Percentiles rank a stretch among this genome's conserved stretches.
Conservation (phyloP, 257 asterid genomes). For the Ilex asprella region DNA sequence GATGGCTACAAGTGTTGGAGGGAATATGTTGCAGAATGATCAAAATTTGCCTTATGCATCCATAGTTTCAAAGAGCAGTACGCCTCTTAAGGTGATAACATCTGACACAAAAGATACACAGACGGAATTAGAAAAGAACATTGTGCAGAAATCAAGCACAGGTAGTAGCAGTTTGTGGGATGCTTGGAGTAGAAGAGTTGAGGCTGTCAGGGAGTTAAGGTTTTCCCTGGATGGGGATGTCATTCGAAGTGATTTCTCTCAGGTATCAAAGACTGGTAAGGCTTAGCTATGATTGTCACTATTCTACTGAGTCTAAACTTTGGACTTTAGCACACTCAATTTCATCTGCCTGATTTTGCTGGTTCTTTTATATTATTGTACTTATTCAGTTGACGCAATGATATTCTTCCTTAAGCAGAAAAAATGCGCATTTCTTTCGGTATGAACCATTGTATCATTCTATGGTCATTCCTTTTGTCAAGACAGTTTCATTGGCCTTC, state of each 20-base stretch:
- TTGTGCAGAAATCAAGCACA: constrained; percentile 18
- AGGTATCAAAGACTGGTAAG: constrained; percentile 43
- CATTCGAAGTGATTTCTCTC: constrained; percentile 27
- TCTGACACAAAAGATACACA: constrained; percentile 17
- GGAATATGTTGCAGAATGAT: constrained; percentile 20
- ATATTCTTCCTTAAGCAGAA: no score
- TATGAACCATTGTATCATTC: no score
- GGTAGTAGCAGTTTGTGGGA: constrained; percentile 49
- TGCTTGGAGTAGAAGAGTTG: constrained; percentile 87
- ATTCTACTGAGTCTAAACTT: no score
- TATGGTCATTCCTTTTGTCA: no score
- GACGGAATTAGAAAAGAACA: constrained; percentile 22
- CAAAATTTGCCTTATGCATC: constrained; percentile 16
- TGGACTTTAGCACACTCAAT: no score
- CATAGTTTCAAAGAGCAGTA: constrained; percentile 19
- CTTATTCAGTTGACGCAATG: no score
- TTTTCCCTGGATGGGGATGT: constrained; percentile 69
- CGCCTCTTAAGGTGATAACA: constrained; percentile 24
- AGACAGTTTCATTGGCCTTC: no score
- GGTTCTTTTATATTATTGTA: no score
- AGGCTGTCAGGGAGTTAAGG: constrained; percentile 63
- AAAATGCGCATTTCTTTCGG: no score
- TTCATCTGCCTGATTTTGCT: no score
- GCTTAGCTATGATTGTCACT: background rate
- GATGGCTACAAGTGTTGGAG: constrained; percentile 26